Evolutionary conservation across 768 basidiomycete genomes (phyloP).

Genomic region (Kwoniella sp.): DNA sequence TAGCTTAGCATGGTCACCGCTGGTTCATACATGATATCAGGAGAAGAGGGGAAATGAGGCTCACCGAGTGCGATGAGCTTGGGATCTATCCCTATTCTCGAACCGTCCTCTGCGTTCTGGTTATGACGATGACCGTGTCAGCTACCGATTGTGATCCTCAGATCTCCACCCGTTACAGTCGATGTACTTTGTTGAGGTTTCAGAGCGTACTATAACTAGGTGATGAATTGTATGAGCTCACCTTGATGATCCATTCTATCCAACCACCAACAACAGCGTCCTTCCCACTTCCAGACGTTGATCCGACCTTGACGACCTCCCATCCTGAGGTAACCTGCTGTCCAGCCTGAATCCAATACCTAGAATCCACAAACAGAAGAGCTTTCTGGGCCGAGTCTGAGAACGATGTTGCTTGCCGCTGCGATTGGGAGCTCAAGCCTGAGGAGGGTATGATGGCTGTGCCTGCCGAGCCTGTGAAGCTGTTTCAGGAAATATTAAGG

Average conservation of each 20-base stretch:
- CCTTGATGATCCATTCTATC: constrained; percentile 44
- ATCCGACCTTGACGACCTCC: constrained; percentile 40
- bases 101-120: constrained; percentile 39
- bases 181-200: no score
- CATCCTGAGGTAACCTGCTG: constrained; percentile 43
- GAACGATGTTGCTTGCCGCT: no score
- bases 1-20: no score
- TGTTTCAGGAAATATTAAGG: background rate
- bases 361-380: constrained; percentile 50
- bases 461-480: constrained; percentile 52
- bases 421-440: no score
- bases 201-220: no score
- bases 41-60: background rate
- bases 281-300: constrained; percentile 21
- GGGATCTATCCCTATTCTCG: constrained; percentile 51
- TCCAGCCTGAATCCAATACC: constrained; percentile 53
- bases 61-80: constrained; percentile 41
- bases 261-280: constrained; percentile 30
- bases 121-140: background rate
- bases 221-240: constrained; percentile 12
- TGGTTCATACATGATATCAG: no score
- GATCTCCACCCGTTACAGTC: background rate
- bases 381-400: constrained; percentile 21
- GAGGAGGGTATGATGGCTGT: constrained; percentile 45
- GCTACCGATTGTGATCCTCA: background rate